Evolutionary conservation across 2,329 filamentous ascomycete genomes (phyloP), one percentile per base, ranked within the genome.

Genomic region (Fusarium metavorans): DNA sequence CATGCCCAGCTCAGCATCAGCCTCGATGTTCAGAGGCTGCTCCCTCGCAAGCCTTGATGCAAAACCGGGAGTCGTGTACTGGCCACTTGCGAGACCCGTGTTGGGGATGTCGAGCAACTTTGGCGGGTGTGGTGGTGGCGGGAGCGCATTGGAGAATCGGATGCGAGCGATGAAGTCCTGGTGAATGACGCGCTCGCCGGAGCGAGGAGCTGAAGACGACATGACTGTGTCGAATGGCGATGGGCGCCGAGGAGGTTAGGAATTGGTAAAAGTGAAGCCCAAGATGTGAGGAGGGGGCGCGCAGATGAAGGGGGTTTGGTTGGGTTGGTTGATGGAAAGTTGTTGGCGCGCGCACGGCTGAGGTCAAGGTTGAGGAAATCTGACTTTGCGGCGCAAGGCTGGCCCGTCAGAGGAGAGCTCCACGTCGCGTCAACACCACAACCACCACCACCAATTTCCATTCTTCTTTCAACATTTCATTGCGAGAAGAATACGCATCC

Each of bases 111-210:
- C 95, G 78, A 99, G 93, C 73, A 99, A 92, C 88, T 99, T 99
- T 1, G 97, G 97, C 1, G 96, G 95, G 81, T 95, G 95, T 65
- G 96, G 95, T 64, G 97, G 97, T 74, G 97, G 95, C 74, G 97
- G 97, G 18, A 99, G 92, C 77, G 95, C 93, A 90, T 99, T 99
- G 80, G 95, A 95, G 84, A 97, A 99, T 84, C 97, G 92, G 80
- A 98, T 94, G 79, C 95, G 93, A 74, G 95, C 96, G 82, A 99
- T 98, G 85, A 98, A 98, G 85, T 99, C 97, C 85, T 99, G 97
- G 82, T 97, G 95, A 79, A 92, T 87, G 80, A 90, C 87, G 82
- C 90, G 88, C 83, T 90, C 88, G 82, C 88, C 87, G 73, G 83
- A 80, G 77, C 84, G 84, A 76, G 77, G 64, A 64, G 66, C 71